phyloP scores from a whole-genome alignment of 768 basidiomycete species.

The Pleurotus eryngii region DNA sequence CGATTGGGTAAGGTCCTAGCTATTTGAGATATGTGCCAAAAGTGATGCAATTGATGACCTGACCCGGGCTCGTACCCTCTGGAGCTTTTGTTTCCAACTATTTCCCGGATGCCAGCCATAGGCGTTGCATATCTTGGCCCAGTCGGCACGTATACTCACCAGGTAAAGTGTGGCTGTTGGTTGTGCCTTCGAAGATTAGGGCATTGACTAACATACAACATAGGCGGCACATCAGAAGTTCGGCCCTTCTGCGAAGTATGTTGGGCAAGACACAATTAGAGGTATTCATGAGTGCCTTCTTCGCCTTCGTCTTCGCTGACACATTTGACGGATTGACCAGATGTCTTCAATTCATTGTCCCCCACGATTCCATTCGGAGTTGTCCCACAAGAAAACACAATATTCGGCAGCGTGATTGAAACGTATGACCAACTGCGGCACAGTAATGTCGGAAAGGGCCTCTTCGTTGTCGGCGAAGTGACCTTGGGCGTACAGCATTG shows the following conservation, averaged over 20 bases:
- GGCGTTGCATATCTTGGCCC: conserved; percentile 51
- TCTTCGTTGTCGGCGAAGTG: conserved; percentile 58
- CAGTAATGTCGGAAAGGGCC: conserved; percentile 27
- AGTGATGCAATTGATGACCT: neutral
- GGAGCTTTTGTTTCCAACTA: neutral
- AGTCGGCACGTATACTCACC: conserved; percentile 57
- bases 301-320: neutral
- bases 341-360: conserved; percentile 54
- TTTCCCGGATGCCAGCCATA: neutral
- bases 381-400: conserved; percentile 81
- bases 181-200: too few relatives aligned
- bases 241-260: conserved; percentile 40
- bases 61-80: neutral
- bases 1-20: neutral
- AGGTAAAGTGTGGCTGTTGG: conserved; percentile 28
- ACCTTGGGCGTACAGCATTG: conserved; percentile 65
- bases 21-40: neutral
- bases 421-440: conserved; percentile 64
- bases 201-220: neutral
- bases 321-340: conserved; percentile 30
- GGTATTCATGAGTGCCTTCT: conserved; percentile 23
- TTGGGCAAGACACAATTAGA: conserved; percentile 33
- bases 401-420: conserved; percentile 70
- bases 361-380: conserved; percentile 47
- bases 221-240: conserved; percentile 49